Conservation (phyloP, 164 flowering plant species). For the Cinnamomum micranthum region DNA sequence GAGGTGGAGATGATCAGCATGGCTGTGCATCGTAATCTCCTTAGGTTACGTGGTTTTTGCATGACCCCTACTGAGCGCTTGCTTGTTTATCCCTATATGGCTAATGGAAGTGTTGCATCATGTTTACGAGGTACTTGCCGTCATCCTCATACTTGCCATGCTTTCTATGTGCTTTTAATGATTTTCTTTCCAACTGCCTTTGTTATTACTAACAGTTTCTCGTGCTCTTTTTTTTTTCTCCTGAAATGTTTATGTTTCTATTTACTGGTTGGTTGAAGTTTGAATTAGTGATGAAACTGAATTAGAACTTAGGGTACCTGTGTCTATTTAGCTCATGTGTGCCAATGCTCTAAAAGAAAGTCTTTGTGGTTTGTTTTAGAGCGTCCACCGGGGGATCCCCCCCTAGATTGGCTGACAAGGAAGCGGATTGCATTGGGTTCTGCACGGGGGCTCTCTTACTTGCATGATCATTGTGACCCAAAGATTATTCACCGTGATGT, state of each 20-base stretch:
- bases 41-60: constrained; percentile 35
- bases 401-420: constrained; percentile 79
- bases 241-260: neutral
- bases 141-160: neutral
- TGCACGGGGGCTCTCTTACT: constrained; percentile 84
- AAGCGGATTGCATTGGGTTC: constrained; percentile 80
- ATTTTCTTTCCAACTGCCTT: neutral
- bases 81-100: constrained; percentile 42
- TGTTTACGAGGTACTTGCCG: constrained; percentile 31
- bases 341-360: neutral
- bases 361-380: constrained; percentile 37
- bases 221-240: too few relatives aligned
- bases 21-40: constrained; percentile 40
- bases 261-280: neutral
- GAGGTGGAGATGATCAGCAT: constrained; percentile 41
- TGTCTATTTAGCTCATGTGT: neutral
- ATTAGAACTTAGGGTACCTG: neutral
- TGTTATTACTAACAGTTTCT: too few relatives aligned
- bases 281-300: neutral
- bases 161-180: neutral
- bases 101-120: constrained; percentile 40
- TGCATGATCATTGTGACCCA: constrained; percentile 96
- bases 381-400: constrained; percentile 54
- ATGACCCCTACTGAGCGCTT: constrained; percentile 39
- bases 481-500: constrained; percentile 95